phyloP scores from a whole-genome alignment of 1,284 basidiomycete species.

The Grifola frondosa region DNA sequence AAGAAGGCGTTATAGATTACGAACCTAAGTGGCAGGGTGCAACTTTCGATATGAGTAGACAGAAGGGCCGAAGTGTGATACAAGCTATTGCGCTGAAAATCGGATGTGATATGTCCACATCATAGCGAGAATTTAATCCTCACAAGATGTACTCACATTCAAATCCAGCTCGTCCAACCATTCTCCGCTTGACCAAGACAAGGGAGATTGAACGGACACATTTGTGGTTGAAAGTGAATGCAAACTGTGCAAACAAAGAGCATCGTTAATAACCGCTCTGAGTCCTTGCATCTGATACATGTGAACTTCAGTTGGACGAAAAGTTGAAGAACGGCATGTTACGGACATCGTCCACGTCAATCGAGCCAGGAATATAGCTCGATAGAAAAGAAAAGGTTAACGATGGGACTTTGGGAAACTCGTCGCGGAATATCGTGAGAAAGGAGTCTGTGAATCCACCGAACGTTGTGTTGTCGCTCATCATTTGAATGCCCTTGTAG shows the following conservation, averaged over 20 bases:
- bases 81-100: conserved; percentile 36
- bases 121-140: conserved; percentile 2
- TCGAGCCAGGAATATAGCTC: conserved; percentile 32
- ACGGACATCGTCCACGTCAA: conserved; percentile 47
- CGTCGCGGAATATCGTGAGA: conserved; percentile 60
- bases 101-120: conserved; percentile 13
- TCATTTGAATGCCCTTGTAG: conserved; percentile 67
- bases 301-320: neutral
- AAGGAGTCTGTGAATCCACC: conserved; percentile 63
- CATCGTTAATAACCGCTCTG: conserved; percentile 55
- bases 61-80: conserved; percentile 66
- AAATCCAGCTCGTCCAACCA: conserved; percentile 46
- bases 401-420: conserved; percentile 56
- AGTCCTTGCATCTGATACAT: conserved; percentile 15
- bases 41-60: conserved; percentile 65
- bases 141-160: conserved; percentile 37
- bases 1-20: conserved; percentile 8
- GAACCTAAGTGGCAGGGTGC: conserved; percentile 65
- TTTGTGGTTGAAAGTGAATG: conserved; percentile 53
- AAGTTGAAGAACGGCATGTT: neutral
- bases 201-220: conserved; percentile 55
- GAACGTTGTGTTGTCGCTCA: conserved; percentile 60
- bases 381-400: conserved; percentile 60
- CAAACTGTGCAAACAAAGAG: conserved; percentile 52
- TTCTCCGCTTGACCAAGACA: conserved; percentile 34